Evolutionary conservation across 176 grass and related monocot species (phyloP), one percentile per base, ranked within the genome.

Genomic region (Paspalum vaginatum): DNA sequence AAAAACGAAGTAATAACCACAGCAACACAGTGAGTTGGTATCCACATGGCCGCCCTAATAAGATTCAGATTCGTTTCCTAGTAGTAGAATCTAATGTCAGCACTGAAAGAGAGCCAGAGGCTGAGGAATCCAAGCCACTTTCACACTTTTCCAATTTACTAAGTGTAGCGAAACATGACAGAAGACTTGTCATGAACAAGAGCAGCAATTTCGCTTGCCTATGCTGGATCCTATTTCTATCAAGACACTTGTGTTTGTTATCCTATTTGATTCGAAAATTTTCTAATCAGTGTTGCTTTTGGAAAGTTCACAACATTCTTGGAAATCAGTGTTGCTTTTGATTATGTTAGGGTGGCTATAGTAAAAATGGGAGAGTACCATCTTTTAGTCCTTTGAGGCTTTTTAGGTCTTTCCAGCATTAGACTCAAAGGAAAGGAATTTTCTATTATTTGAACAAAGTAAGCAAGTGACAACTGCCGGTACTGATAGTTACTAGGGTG

Each of bases 61-160:
- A 42, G 58, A 11, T 9, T 0, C 53, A 84, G 13, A 41, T 38
- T 68, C 2, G 52, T 59, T 39, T 77, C 27, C 32, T 32, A 32
- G 32, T 32, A 32, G 12, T 62, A 60, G 18, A 70, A 78, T 84
- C 56, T 12, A 52, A 43, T n/a, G 44, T 57, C 27, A 47, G 59
- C 42, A 60, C 32, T 60, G 25, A 6, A 76, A 54, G 9, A 46
- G 13, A 41, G 15, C n/a, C 1, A 43, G 32, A 53, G 20, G 65
- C 47, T 47, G 56, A 7, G 11, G 24, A 61, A 41, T 22, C 41
- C 9, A 52, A 37, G 12, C 13, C 16, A 18, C 24, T 43, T 25
- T 54, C 0, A 0, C 42, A 58, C 25, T 43, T 20, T 52, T 20
- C 5, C 8, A 20, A 25, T 12, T 77, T 24, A 74, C n/a, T 55